Base-by-base conservation (phyloP, 2,329 filamentous ascomycete species). In the Ophiostoma pallidulum region DNA sequence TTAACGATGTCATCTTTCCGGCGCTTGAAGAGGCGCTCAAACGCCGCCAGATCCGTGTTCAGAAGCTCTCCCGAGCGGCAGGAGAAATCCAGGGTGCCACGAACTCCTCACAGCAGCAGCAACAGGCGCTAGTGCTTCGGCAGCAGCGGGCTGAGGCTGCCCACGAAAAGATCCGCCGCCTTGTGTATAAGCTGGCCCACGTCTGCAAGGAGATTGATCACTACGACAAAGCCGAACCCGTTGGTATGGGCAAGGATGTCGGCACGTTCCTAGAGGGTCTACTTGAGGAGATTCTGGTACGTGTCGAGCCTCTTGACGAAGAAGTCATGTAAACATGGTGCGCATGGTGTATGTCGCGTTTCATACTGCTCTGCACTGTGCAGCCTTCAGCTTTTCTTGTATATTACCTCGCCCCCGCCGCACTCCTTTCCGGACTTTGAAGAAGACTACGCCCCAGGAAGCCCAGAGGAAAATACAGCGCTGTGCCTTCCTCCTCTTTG, bases 231-330 rank as follows among this genome's bases (percentile, higher is more conserved):
- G 78, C 82, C 37, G 85, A 88, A 56, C 87, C 89, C 6, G 88
- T 97, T 10, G 88, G 89, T 1, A 96, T 97, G 91, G 91, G 89
- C 0, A 82, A 87, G 38, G 90, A 91, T 22, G 89, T 95, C 2
- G 81, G 82, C 38, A 87, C 86, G 1, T 94, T 97, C 57, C 66
- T 97, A 8, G 92, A 98, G 64, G 91, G 90, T 0, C 78, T 97
- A 53, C 69, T 98, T 29, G 92, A 98, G 64, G 92, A 98, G 70
- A 84, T 98, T 20, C 69, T 98, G 19, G 89, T 96, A 31, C 71
- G 92, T 48, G 87, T 97, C 13, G 91, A 97, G 68, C 86, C 90
- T 4, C 73, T 89, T 52, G 86, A 92, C 58, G 86, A 88, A 56
- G 77, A 79, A 24, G 42, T 26, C 3, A 14, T 31, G 31, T 45